These are phyloP conservation scores for Petunia axillaris DNA, from an alignment of 257 asterid species.

Conservation along the genomic window DNA sequence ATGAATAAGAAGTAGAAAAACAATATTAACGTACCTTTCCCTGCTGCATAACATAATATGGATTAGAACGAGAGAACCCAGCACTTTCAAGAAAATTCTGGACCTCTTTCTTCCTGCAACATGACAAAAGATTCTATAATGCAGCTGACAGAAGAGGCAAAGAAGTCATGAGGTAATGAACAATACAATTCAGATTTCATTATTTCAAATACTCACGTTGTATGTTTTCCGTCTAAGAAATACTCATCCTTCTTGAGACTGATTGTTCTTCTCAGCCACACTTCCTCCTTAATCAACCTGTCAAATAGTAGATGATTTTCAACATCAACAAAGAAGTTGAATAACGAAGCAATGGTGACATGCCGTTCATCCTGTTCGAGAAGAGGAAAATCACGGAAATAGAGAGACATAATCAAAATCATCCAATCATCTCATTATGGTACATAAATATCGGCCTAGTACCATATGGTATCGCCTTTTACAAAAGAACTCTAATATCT, in stretches of 20 bases:
- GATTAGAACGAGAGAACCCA: conserved; percentile 99
- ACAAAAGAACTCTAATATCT: background rate
- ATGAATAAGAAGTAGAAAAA: conserved; percentile 17
- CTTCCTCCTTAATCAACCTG: conserved; percentile 98
- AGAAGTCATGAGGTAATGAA: conserved; percentile 21
- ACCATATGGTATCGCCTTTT: background rate
- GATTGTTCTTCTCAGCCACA: conserved; percentile 93
- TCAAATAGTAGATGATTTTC: conserved; percentile 24
- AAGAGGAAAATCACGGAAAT: too few relatives aligned
- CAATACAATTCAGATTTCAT: background rate
- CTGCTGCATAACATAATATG: conserved; percentile 99
- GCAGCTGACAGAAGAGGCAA: conserved; percentile 18
- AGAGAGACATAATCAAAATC: background rate
- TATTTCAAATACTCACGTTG: conserved; percentile 65
- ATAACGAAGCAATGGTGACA: background rate
- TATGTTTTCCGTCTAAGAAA: conserved; percentile 97
- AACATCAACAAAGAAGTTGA: background rate
- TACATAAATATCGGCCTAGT: background rate
- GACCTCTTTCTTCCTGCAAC: conserved; percentile 95
- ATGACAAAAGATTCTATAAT: conserved; percentile 29
- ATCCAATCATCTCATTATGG: conserved; percentile 1
- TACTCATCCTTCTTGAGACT: conserved; percentile 96
- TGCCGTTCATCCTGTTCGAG: too few relatives aligned
- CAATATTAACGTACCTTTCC: conserved; percentile 64
- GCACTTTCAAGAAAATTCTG: conserved; percentile 99